These are phyloP conservation scores for Cladosporium sp. DNA, from an alignment of 2,329 filamentous ascomycete species.

Conservation along the genomic window DNA sequence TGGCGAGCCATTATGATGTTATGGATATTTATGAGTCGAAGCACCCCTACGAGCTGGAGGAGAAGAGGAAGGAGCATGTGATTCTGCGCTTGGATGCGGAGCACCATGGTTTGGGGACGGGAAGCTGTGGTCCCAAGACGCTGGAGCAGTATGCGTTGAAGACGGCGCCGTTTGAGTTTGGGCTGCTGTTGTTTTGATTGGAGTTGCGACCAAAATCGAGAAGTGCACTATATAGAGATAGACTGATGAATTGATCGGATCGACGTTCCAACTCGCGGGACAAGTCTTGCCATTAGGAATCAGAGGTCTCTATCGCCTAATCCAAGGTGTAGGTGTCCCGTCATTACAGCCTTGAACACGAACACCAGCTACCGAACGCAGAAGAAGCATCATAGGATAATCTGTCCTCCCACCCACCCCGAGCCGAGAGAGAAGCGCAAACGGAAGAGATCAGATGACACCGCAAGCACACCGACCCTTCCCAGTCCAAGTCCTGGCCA, in stretches of 20 bases:
- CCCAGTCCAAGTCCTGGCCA: conserved; percentile 8
- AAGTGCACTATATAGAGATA: no score
- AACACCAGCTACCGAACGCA: background rate
- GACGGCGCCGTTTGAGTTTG: conserved; percentile 33
- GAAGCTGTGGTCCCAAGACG: conserved; percentile 53
- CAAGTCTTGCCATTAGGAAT: no score
- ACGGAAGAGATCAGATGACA: background rate
- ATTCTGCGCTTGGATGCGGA: conserved; percentile 54
- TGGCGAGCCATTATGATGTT: conserved; percentile 49
- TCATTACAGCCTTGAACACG: no score
- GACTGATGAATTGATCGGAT: no score
- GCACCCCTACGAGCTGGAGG: conserved; percentile 58
- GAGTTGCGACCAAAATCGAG: no score
- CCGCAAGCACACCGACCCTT: conserved; percentile 1
- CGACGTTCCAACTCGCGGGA: no score
- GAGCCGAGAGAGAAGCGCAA: no score
- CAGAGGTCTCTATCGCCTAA: no score
- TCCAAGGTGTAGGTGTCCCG: no score
- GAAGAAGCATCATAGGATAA: background rate
- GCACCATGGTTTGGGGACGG: conserved; percentile 59
- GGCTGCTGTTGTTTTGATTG: conserved; percentile 14
- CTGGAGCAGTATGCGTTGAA: conserved; percentile 35
- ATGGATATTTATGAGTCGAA: conserved; percentile 50
- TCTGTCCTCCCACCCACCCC: background rate
- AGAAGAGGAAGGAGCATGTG: conserved; percentile 48